A percentile compares a stretch with the other conserved stretches of the same genome.
Conservation (phyloP, 257 asterid species). For the Jacaranda copaia region DNA sequence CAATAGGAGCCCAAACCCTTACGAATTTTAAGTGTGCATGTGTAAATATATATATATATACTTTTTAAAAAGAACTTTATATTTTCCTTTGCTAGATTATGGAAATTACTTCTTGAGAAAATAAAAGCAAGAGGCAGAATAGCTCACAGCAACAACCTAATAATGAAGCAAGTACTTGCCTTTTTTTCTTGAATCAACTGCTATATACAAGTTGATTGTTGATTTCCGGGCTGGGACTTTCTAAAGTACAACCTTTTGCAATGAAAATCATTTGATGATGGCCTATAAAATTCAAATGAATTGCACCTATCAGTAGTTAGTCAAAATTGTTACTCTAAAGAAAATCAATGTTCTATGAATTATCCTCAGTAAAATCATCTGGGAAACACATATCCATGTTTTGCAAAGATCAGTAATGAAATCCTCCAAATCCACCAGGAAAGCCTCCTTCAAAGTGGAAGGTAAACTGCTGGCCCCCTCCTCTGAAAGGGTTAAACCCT, state of each 20-base stretch:
- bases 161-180: slow-evolving; percentile 7
- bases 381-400: slow-evolving; percentile 16
- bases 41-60: too few species aligned
- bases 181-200: slow-evolving; percentile 27
- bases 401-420: slow-evolving; percentile 56
- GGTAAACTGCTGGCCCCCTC: slow-evolving; percentile 81
- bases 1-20: too few species aligned
- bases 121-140: not conserved
- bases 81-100: too few species aligned
- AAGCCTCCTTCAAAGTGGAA: slow-evolving; percentile 93
- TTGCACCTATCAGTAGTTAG: slow-evolving; percentile 33
- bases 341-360: slow-evolving; percentile 22
- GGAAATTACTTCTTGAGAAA: too few species aligned
- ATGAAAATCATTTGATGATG: slow-evolving; percentile 10
- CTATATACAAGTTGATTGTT: slow-evolving; percentile 36
- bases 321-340: slow-evolving; percentile 43
- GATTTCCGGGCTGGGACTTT: slow-evolving; percentile 25
- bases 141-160: not conserved
- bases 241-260: slow-evolving; percentile 35
- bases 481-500: slow-evolving; percentile 80
- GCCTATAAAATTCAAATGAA: slow-evolving; percentile 28
- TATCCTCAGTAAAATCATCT: slow-evolving; percentile 25
- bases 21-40: too few species aligned
- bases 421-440: slow-evolving; percentile 79
- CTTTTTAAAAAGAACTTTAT: too few species aligned